A percentile compares a stretch with the other conserved stretches of the same genome.
Conservation (phyloP, 257 asterid species). For the Nyctanthes arbortristis region DNA sequence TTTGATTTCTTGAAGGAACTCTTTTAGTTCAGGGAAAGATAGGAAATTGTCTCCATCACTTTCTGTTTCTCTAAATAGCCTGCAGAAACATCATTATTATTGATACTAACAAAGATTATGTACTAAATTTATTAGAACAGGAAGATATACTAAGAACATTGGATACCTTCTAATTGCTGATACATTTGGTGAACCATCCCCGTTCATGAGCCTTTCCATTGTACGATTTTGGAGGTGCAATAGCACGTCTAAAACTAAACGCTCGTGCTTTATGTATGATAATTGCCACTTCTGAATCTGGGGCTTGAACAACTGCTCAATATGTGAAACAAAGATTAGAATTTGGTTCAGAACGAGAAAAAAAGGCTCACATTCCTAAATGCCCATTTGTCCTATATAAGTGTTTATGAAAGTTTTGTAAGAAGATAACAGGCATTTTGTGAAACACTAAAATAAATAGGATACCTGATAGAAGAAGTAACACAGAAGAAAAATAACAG, state of each 20-base stretch:
- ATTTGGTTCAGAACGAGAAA: neutral
- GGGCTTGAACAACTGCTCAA: conserved; percentile 44
- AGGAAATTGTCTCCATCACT: conserved; percentile 34
- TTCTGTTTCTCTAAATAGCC: conserved; percentile 37
- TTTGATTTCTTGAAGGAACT: conserved; percentile 32
- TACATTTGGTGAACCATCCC: conserved; percentile 36
- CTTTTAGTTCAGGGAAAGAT: conserved; percentile 34
- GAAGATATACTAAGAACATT: neutral
- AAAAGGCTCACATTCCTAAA: neutral
- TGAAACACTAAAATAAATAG: neutral
- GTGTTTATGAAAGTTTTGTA: neutral
- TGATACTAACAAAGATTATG: neutral
- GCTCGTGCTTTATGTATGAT: conserved; percentile 42
- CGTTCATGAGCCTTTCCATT: conserved; percentile 29
- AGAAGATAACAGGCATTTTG: neutral
- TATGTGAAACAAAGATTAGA: conserved; percentile 7
- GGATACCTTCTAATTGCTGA: conserved; percentile 36
- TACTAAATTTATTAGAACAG: neutral
- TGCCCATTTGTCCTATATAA: neutral
- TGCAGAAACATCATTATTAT: conserved; percentile 2
- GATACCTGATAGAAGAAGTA: conserved; percentile 36
- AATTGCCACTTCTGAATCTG: conserved; percentile 46
- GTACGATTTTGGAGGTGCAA: conserved; percentile 35
- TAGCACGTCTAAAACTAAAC: conserved; percentile 42
- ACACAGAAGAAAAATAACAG: conserved; percentile 16